These are phyloP conservation scores for Xylaria bambusicola DNA, from an alignment of 495 filamentous ascomycete species.

Conservation along the genomic window DNA sequence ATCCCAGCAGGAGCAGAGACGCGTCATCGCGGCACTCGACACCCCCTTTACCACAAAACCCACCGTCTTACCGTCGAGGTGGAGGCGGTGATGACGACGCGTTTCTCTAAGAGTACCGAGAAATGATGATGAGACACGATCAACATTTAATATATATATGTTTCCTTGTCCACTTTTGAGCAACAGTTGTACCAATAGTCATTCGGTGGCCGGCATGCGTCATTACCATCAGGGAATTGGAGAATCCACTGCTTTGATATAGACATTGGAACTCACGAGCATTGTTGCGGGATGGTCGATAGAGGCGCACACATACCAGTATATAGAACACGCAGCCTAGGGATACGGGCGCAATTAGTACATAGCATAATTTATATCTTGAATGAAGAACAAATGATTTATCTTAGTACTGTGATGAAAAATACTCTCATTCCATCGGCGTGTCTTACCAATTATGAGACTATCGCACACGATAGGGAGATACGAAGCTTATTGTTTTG, in stretches of 20 bases:
- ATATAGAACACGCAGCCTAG: background rate
- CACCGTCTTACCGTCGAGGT: slow-evolving; percentile 23
- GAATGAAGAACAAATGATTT: too few relatives aligned
- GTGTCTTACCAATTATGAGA: too few relatives aligned
- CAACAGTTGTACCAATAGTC: slow-evolving; percentile 15
- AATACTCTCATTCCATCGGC: too few relatives aligned
- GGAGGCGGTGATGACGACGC: slow-evolving; percentile 27
- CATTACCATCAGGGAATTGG: background rate
- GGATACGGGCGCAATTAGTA: too few relatives aligned
- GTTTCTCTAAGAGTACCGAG: slow-evolving; percentile 25
- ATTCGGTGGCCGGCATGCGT: background rate
- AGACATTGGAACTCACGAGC: slow-evolving; percentile 5
- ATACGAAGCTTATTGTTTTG: too few relatives aligned
- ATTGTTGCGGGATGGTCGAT: background rate
- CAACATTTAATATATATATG: slow-evolving; percentile 24
- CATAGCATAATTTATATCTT: too few relatives aligned
- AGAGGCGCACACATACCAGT: background rate
- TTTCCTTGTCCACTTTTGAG: slow-evolving; percentile 22
- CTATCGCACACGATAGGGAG: too few relatives aligned
- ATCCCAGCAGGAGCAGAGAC: slow-evolving; percentile 25
- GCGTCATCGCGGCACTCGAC: slow-evolving; percentile 22
- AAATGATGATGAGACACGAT: slow-evolving; percentile 33
- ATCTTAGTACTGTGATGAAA: too few relatives aligned
- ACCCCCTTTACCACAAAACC: slow-evolving; percentile 25
- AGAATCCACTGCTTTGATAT: slow-evolving; percentile 4